phyloP scores from a whole-genome alignment of 371 early-diverging fungal genomes.

The Saksenaea oblongispora region DNA sequence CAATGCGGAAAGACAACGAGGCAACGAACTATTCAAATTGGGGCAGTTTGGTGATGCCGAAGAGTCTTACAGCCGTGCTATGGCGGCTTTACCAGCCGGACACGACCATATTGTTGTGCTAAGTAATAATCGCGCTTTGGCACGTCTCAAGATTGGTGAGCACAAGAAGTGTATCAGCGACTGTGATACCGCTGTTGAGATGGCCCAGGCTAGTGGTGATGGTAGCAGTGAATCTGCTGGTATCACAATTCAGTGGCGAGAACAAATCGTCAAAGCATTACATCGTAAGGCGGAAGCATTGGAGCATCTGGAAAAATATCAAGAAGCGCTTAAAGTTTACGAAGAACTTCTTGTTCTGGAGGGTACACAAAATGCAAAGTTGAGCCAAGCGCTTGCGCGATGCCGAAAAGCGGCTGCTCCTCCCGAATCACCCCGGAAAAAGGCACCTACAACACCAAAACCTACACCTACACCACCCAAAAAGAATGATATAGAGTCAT shows the following conservation, averaged over 20 bases:
- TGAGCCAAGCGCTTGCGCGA: constrained; percentile 35
- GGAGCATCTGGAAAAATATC: constrained; percentile 81
- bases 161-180: constrained; percentile 71
- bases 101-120: constrained; percentile 69
- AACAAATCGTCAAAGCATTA: constrained; percentile 72
- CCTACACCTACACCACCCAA: neutral
- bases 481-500: neutral
- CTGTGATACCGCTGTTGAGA: constrained; percentile 50
- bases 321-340: constrained; percentile 74
- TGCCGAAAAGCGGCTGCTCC: constrained; percentile 33
- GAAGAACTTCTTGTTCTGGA: constrained; percentile 52
- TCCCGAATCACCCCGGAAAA: constrained; percentile 16
- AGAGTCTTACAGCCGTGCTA: constrained; percentile 70
- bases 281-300: constrained; percentile 76
- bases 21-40: constrained; percentile 83
- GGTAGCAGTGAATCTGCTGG: constrained; percentile 38
- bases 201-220: constrained; percentile 42
- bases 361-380: constrained; percentile 49
- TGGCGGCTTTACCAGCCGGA: constrained; percentile 54
- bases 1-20: constrained; percentile 58
- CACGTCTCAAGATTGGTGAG: constrained; percentile 84
- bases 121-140: constrained; percentile 89
- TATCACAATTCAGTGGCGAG: constrained; percentile 39
- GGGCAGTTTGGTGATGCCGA: constrained; percentile 90
- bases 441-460: neutral